Evolutionary conservation across 1,284 basidiomycete genomes (phyloP).

Genomic region (Cutaneotrichosporon daszewskae): DNA sequence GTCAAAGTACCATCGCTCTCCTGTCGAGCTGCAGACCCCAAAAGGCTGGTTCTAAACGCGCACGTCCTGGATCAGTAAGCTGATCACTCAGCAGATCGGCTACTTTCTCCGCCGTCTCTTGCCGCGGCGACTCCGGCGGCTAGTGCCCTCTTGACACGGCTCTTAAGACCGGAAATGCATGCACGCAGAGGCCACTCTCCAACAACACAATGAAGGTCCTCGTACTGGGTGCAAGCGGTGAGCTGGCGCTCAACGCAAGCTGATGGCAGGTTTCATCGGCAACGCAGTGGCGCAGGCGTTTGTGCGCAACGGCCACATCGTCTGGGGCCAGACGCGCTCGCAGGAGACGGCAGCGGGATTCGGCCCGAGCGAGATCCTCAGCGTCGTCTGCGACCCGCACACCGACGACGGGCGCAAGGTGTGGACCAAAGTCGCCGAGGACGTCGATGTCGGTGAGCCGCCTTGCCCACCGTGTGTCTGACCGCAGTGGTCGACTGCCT

Average conservation of each 20-base stretch:
- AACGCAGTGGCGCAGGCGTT: constrained; percentile 52
- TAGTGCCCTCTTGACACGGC: too few species aligned
- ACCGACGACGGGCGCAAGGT: constrained; percentile 31
- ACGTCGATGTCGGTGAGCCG: constrained; percentile 52
- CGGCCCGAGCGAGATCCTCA: constrained; percentile 53
- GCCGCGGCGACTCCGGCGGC: too few species aligned
- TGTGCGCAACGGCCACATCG: constrained; percentile 54
- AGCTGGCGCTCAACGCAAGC: neutral
- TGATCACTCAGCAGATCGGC: too few species aligned
- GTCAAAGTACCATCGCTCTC: too few species aligned
- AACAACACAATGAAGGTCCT: constrained; percentile 35
- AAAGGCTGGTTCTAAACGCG: too few species aligned
- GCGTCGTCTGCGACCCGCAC: constrained; percentile 49
- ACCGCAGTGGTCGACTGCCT: constrained; percentile 43
- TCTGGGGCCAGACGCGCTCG: constrained; percentile 53
- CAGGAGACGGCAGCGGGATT: constrained; percentile 20
- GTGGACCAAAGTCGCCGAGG: constrained; percentile 50
- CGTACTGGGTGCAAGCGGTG: constrained; percentile 43
- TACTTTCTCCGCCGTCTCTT: too few species aligned
- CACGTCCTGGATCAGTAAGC: too few species aligned
- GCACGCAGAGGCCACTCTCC: neutral
- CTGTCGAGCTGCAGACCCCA: too few species aligned
- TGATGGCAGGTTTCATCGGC: constrained; percentile 51
- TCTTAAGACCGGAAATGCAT: too few species aligned
- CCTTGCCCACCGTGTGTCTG: constrained; percentile 12